These are phyloP conservation scores for Populus davidiana DNA, from an alignment of 345 rosid species.

Conservation along the genomic window DNA sequence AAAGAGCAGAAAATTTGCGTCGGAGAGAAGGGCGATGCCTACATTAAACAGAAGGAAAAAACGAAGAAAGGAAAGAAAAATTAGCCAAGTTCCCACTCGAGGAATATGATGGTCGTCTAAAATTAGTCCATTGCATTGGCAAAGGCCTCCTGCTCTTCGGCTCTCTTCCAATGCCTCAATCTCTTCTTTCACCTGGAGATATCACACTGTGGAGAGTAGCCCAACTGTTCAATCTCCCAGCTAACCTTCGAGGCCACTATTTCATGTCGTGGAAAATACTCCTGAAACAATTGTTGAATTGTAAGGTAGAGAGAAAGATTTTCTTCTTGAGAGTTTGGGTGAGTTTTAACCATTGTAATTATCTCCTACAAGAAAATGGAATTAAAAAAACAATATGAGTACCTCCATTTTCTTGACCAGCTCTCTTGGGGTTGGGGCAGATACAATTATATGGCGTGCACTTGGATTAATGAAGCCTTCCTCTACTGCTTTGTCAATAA, in stretches of 20 bases:
- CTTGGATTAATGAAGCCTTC: constrained; percentile 30
- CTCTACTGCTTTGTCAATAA: constrained; percentile 36
- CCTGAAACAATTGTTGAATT: constrained; percentile 29
- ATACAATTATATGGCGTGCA: constrained; percentile 30
- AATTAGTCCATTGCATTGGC: constrained; percentile 14
- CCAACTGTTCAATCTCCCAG: constrained; percentile 69
- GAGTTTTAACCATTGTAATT: too few relatives aligned
- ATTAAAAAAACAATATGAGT: neutral
- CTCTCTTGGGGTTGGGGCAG: constrained; percentile 30
- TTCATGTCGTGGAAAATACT: constrained; percentile 70
- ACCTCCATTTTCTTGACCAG: constrained; percentile 39
- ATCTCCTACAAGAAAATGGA: too few relatives aligned
- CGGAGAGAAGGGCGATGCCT: neutral
- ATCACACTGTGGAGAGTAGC: constrained; percentile 41
- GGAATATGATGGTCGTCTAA: constrained; percentile 23
- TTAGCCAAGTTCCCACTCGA: constrained; percentile 10
- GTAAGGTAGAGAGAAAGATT: neutral
- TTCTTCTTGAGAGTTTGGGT: too few relatives aligned
- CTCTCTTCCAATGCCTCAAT: neutral
- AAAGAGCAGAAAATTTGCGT: neutral
- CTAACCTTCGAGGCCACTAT: constrained; percentile 67
- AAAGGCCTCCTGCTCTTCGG: neutral
- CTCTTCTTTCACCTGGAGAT: constrained; percentile 46
- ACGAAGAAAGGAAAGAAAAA: neutral
- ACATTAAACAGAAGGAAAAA: neutral